Evolutionary conservation across 768 basidiomycete species (phyloP), one percentile per base, ranked within the genome.

Genomic region (Rhodotorula diobovata): DNA sequence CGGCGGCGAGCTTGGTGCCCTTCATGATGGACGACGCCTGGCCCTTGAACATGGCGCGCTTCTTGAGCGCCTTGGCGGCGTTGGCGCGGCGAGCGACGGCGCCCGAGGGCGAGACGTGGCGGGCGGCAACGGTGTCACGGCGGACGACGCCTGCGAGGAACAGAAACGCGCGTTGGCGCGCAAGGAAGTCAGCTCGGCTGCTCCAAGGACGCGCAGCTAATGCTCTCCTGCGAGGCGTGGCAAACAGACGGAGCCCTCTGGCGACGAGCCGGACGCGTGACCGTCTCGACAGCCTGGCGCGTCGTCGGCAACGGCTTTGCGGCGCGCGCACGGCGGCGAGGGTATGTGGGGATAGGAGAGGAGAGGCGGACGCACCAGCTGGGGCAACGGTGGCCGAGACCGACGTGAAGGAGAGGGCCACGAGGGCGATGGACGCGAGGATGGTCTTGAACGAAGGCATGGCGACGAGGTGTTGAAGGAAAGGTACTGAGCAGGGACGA

Each of bases 371-470:
- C 23, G 46, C 16, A 28, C 23, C 28, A 46, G 25, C 18, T 55
- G 61, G 37, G 30, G 39, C 34, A 46, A 41, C 58, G 34, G 70
- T 20, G 57, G 73, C 68, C 65, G 48, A 51, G 68, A 67, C 48
- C 20, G 70, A 60, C 41, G 70, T 39, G 65, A 74, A 68, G 53
- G 70, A 66, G 58, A 72, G 61, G 51, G 72, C 69, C 53, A 57
- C 61, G 51, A 73, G 59, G 59, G 68, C 66, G 72, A 67, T 39
- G 60, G 72, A 39, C 63, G 54, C 25, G 68, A 71, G 68, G 70
- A 65, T 55, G 63, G 67, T 51, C 69, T 73, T 71, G 63, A 63
- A 56, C 53, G 71, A 61, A 61, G 71, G 71, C 71, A 72, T 72
- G 39, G 50, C 41, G 51, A 50, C 12, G 32, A 20, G 48, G 45